These are phyloP conservation scores for Eucalyptus tenuipes DNA, from an alignment of 345 rosid genomes.

Conservation along the genomic window DNA sequence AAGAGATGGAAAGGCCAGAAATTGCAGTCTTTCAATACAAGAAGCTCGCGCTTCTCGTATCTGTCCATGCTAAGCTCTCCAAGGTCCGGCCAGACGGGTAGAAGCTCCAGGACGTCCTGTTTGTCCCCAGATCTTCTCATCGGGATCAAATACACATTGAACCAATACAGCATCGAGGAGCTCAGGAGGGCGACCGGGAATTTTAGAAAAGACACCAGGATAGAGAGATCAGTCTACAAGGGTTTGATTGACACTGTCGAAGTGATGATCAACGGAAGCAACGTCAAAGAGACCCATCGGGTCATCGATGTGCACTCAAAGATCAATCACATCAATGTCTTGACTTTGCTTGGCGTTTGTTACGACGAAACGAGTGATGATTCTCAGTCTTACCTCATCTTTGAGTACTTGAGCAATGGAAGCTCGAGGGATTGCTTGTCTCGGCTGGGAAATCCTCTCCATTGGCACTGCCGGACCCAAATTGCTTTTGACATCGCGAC, in stretches of 20 bases:
- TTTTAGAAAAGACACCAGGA: slow-evolving; percentile 23
- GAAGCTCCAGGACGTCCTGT: slow-evolving; percentile 28
- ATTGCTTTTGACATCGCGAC: slow-evolving; percentile 38
- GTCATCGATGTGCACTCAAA: slow-evolving; percentile 35
- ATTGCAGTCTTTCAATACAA: slow-evolving; percentile 17
- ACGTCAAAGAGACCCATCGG: slow-evolving; percentile 20
- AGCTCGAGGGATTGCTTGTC: slow-evolving; percentile 32
- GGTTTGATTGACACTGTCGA: slow-evolving; percentile 18
- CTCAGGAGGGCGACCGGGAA: slow-evolving; percentile 17
- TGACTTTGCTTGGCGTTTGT: slow-evolving; percentile 37
- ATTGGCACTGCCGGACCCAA: slow-evolving; percentile 21
- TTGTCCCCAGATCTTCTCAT: slow-evolving; percentile 46
- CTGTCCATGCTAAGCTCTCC: slow-evolving; percentile 26
- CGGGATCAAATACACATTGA: slow-evolving; percentile 34
- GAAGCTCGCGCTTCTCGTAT: slow-evolving; percentile 16
- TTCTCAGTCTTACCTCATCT: slow-evolving; percentile 25
- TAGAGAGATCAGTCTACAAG: slow-evolving; percentile 15
- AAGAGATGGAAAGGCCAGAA: slow-evolving; percentile 9
- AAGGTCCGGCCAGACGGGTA: slow-evolving; percentile 8
- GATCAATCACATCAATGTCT: slow-evolving; percentile 44
- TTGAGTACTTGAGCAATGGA: slow-evolving; percentile 34
- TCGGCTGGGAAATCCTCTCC: neutral
- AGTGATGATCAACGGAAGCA: slow-evolving; percentile 37
- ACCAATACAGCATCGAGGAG: slow-evolving; percentile 19
- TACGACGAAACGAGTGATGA: slow-evolving; percentile 9